Percentiles rank a stretch among this genome's conserved stretches.
phyloP scores from a whole-genome alignment of 495 filamentous ascomycete genomes.

The Xanthoparmelia taractica region DNA sequence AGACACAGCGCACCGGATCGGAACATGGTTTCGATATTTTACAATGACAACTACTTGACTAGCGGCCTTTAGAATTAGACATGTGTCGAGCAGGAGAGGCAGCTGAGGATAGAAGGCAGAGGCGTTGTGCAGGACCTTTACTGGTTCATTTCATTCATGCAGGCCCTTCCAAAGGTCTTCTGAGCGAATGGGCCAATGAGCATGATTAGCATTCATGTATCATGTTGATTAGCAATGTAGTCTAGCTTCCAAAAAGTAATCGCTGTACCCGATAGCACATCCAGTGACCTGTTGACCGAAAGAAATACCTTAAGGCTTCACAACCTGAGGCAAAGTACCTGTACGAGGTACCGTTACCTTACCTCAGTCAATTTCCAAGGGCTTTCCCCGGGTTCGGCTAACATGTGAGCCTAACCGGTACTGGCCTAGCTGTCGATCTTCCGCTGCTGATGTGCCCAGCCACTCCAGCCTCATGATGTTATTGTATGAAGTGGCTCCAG shows the following conservation, averaged over 20 bases:
- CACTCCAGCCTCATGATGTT: not conserved
- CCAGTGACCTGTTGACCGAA: too few relatives aligned
- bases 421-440: constrained; percentile 7
- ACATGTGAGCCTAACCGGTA: not conserved
- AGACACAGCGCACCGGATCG: constrained; percentile 5
- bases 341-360: too few relatives aligned
- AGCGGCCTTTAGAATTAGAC: constrained; percentile 14
- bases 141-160: constrained; percentile 5
- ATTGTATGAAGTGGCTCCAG: not conserved
- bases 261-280: not conserved
- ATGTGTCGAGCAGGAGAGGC: constrained; percentile 1
- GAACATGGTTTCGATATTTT: constrained; percentile 10
- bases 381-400: not conserved
- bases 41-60: constrained; percentile 3
- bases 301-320: too few relatives aligned
- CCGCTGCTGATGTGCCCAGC: not conserved
- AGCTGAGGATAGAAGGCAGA: constrained; percentile 3
- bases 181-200: constrained; percentile 1
- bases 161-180: constrained; percentile 4
- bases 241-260: constrained; percentile 9
- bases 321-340: too few relatives aligned
- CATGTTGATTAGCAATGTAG: constrained; percentile 15
- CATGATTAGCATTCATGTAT: constrained; percentile 12
- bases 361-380: too few relatives aligned
- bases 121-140: constrained; percentile 4